Evolutionary conservation across 2,329 filamentous ascomycete species (phyloP).

Genomic region (Trichoderma gracile): DNA sequence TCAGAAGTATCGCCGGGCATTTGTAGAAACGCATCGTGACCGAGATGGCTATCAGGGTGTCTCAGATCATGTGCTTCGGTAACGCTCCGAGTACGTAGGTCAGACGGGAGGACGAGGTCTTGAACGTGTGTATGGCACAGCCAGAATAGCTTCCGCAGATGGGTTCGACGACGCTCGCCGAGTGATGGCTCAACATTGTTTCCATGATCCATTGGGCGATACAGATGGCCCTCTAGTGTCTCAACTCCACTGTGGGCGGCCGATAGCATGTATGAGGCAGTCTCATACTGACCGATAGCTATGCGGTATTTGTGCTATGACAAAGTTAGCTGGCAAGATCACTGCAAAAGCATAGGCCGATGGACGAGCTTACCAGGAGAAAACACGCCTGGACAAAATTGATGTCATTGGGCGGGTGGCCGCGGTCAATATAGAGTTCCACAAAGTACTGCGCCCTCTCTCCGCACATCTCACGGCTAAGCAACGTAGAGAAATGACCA

Average conservation of each 20-base stretch:
- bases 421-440: background rate
- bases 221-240: background rate
- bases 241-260: background rate
- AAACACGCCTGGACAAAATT: background rate
- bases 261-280: background rate
- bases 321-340: background rate
- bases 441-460: background rate
- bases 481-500: no score
- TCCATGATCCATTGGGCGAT: background rate
- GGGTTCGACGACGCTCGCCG: background rate
- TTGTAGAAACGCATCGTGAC: background rate
- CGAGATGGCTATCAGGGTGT: background rate
- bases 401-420: background rate
- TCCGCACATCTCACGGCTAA: background rate
- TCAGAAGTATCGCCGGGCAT: background rate
- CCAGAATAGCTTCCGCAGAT: background rate
- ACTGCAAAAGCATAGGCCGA: background rate
- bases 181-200: background rate
- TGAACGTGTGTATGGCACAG: background rate
- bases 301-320: background rate
- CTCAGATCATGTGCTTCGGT: background rate
- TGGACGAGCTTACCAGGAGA: background rate
- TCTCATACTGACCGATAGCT: background rate
- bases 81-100: background rate
- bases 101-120: background rate